phyloP scores from a whole-genome alignment of 2,329 filamentous ascomycete species.

The Trichoderma sp. region DNA sequence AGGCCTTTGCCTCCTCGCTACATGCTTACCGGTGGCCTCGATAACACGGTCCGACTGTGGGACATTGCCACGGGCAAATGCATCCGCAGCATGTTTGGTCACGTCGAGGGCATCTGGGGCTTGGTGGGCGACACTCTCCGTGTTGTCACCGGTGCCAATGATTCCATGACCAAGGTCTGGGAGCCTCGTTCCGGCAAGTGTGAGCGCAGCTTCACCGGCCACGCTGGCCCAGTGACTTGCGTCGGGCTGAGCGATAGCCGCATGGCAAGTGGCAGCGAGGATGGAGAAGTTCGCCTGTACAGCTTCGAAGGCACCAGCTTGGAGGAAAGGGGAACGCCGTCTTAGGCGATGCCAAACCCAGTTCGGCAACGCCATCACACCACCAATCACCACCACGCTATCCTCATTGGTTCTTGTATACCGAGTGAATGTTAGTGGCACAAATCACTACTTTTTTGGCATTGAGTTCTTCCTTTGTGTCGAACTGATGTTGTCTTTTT shows the following conservation, averaged over 20 bases:
- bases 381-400: not conserved
- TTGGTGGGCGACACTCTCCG: slow-evolving; percentile 85
- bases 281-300: slow-evolving; percentile 86
- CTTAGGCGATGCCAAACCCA: slow-evolving; percentile 31
- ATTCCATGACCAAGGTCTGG: slow-evolving; percentile 93
- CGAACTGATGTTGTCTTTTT: not conserved
- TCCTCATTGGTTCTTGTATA: not conserved
- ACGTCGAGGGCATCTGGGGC: slow-evolving; percentile 95
- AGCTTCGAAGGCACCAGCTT: slow-evolving; percentile 64
- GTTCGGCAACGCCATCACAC: not conserved
- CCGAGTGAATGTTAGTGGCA: not conserved
- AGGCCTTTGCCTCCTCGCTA: slow-evolving; percentile 81
- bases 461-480: not conserved
- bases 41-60: slow-evolving; percentile 91
- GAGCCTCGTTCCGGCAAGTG: slow-evolving; percentile 89
- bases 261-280: slow-evolving; percentile 90
- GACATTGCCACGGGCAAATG: slow-evolving; percentile 80
- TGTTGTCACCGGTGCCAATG: slow-evolving; percentile 86
- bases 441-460: not conserved
- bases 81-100: slow-evolving; percentile 91
- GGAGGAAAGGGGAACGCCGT: slow-evolving; percentile 54
- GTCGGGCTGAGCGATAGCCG: slow-evolving; percentile 86
- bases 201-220: slow-evolving; percentile 88
- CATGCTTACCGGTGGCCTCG: slow-evolving; percentile 89
- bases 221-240: slow-evolving; percentile 88